These are phyloP conservation scores for Vitis labrusca DNA, from an alignment of 164 flowering plant genomes.

Conservation along the genomic window DNA sequence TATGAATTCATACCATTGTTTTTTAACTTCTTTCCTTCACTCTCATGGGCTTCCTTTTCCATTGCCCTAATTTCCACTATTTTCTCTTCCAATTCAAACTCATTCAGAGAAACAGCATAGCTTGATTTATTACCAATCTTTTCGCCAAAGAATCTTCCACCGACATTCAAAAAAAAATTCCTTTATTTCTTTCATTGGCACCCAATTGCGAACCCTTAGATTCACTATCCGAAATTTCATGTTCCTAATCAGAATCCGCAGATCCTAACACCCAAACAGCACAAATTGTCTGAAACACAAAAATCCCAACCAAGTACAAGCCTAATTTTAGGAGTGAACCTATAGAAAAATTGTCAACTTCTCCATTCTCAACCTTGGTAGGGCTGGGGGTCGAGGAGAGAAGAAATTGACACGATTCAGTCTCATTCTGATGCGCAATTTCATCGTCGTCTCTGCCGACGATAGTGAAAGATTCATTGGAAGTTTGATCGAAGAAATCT, in stretches of 20 bases:
- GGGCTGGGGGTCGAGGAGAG: conserved; percentile 9
- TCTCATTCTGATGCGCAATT: not conserved
- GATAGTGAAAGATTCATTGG: not conserved
- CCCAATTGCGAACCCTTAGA: conserved; percentile 10
- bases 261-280: conserved; percentile 52
- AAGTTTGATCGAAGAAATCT: not conserved
- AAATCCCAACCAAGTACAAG: conserved; percentile 45
- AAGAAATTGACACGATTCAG: not conserved
- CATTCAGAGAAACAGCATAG: conserved; percentile 23
- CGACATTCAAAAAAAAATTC: conserved; percentile 18
- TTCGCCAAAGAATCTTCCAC: not conserved
- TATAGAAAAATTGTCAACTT: conserved; percentile 18
- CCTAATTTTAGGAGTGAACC: conserved; percentile 32
- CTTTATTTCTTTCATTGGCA: conserved; percentile 14
- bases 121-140: conserved; percentile 8
- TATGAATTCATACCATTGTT: conserved; percentile 11
- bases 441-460: conserved; percentile 3
- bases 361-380: conserved; percentile 7
- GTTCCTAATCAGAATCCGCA: conserved; percentile 18
- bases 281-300: conserved; percentile 60
- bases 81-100: conserved; percentile 39
- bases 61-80: conserved; percentile 60
- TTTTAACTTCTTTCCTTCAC: conserved; percentile 38
- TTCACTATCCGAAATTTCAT: conserved; percentile 8
- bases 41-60: conserved; percentile 70